phyloP scores from a whole-genome alignment of 345 rosid species.

The Corchorus capsularis region DNA sequence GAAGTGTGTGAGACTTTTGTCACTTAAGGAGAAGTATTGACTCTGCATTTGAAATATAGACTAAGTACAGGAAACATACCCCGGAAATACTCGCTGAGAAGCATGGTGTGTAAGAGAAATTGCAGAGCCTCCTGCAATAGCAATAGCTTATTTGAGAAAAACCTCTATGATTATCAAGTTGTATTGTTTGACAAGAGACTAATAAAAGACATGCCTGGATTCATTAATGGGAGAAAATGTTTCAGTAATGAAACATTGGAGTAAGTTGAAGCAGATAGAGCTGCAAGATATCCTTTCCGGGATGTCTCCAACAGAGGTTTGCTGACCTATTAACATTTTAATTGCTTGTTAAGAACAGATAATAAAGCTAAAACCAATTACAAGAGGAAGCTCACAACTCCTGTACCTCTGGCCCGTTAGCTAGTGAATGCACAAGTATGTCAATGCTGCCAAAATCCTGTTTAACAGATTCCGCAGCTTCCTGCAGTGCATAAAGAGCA shows the following conservation, averaged over 20 bases:
- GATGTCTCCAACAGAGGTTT: slow-evolving; percentile 95
- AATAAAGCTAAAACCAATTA: not conserved
- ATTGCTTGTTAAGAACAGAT: slow-evolving; percentile 7
- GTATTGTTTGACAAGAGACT: not conserved
- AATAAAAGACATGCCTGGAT: slow-evolving; percentile 43
- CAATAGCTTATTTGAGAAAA: slow-evolving; percentile 21
- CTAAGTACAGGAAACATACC: slow-evolving; percentile 40
- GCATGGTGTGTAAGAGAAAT: slow-evolving; percentile 94
- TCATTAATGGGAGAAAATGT: slow-evolving; percentile 92
- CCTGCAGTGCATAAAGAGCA: slow-evolving; percentile 49
- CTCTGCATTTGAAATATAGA: not conserved
- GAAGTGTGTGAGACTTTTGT: slow-evolving; percentile 2
- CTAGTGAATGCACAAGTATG: slow-evolving; percentile 95
- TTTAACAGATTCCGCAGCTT: slow-evolving; percentile 84
- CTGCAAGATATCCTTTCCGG: slow-evolving; percentile 89
- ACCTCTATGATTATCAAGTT: not conserved
- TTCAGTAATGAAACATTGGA: slow-evolving; percentile 83
- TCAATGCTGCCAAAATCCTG: slow-evolving; percentile 88
- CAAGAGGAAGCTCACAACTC: not conserved
- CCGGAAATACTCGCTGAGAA: slow-evolving; percentile 92
- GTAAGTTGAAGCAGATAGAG: slow-evolving; percentile 90
- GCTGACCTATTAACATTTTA: slow-evolving; percentile 58
- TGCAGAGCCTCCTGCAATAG: slow-evolving; percentile 83
- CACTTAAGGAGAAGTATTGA: not conserved
- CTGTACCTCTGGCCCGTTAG: slow-evolving; percentile 92